Conservation (phyloP, 192 early-diverging fungal genomes). For the Backusella macrospora region DNA sequence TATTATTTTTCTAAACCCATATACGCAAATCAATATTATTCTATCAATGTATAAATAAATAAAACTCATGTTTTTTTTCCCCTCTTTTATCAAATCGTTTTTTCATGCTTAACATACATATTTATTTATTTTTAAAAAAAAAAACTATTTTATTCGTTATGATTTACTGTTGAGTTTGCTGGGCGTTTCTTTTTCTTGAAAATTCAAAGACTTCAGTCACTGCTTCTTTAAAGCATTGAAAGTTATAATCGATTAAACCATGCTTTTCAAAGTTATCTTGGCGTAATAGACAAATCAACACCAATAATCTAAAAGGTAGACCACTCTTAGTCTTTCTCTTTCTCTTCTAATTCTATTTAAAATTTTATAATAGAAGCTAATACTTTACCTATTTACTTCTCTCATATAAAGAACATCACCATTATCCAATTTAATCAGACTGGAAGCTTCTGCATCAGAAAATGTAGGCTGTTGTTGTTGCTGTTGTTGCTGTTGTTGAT, state of each 20-base stretch:
- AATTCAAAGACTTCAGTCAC: conserved; percentile 80
- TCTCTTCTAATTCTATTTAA: not conserved
- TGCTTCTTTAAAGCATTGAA: conserved; percentile 78
- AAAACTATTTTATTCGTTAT: not conserved
- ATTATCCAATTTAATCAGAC: conserved; percentile 76
- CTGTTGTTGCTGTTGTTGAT: not conserved
- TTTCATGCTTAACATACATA: not conserved
- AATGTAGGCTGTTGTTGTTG: not conserved
- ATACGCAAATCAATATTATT: not conserved
- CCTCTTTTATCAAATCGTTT: not conserved
- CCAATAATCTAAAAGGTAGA: conserved; percentile 55
- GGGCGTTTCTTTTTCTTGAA: conserved; percentile 37
- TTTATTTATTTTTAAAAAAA: not conserved
- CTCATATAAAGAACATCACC: conserved; percentile 79
- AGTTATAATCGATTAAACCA: conserved; percentile 88
- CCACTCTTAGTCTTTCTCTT: not conserved
- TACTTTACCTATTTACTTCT: conserved; percentile 72
- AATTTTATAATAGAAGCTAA: not conserved
- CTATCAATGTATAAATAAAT: not conserved
- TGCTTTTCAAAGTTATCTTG: conserved; percentile 84
- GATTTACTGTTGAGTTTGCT: conserved; percentile 9
- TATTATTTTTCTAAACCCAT: not conserved
- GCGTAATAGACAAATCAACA: conserved; percentile 76
- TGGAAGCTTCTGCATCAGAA: conserved; percentile 57
- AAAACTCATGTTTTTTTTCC: conserved; percentile 1